phyloP scores from a whole-genome alignment of 441 rosid species.

The Populus hybrid region DNA sequence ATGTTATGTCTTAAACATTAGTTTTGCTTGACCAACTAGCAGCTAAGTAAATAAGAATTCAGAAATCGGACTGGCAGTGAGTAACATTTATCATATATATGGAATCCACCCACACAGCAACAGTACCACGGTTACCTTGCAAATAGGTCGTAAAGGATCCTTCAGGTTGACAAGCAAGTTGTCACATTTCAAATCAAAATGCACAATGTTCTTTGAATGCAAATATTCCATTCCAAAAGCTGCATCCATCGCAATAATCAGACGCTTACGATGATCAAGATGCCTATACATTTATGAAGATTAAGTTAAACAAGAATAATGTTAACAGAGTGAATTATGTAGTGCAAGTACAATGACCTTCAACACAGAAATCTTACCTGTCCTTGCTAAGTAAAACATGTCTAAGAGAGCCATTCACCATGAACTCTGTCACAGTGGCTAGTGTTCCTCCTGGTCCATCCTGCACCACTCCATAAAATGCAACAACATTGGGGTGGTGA shows the following conservation, averaged over 20 bases:
- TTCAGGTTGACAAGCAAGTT: conserved; percentile 88
- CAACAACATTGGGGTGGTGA: conserved; percentile 88
- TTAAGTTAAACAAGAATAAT: not conserved
- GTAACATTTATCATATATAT: not conserved
- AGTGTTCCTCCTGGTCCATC: conserved; percentile 92
- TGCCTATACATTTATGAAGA: conserved; percentile 44
- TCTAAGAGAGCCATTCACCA: conserved; percentile 95
- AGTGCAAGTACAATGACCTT: not conserved
- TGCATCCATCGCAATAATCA: conserved; percentile 90
- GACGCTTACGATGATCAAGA: conserved; percentile 78
- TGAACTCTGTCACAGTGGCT: conserved; percentile 85
- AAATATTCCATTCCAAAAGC: conserved; percentile 96
- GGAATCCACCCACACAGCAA: not conserved
- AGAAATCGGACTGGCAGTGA: not conserved
- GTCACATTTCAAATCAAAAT: conserved; percentile 91
- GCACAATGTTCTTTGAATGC: conserved; percentile 83
- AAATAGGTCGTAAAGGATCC: conserved; percentile 76
- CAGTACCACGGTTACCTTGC: conserved; percentile 54
- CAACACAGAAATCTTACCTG: conserved; percentile 40
- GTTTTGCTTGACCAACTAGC: not conserved
- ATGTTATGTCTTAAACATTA: not conserved
- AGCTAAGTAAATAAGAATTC: not conserved
- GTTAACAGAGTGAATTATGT: not conserved
- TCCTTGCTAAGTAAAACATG: conserved; percentile 87
- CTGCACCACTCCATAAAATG: conserved; percentile 86